phyloP scores from a whole-genome alignment of 495 filamentous ascomycete genomes.

The Mytilinidion resinicola region DNA sequence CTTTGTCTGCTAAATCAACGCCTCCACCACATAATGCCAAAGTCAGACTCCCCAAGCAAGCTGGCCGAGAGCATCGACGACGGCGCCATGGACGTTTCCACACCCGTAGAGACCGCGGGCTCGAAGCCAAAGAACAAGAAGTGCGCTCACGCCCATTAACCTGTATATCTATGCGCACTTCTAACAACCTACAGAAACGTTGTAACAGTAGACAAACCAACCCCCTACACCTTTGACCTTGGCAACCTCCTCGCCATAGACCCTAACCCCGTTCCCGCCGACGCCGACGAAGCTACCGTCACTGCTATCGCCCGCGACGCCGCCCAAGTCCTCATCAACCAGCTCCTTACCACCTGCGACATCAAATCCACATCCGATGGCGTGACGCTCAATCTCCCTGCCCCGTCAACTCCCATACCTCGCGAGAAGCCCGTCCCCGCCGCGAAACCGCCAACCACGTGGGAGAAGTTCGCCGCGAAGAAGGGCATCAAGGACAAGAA shows the following conservation, averaged over 20 bases:
- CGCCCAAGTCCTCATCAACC: slow-evolving; percentile 81
- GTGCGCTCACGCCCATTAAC: too few relatives aligned
- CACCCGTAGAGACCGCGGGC: not conserved
- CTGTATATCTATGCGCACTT: not conserved
- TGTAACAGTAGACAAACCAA: slow-evolving; percentile 71
- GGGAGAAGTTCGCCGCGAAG: slow-evolving; percentile 91
- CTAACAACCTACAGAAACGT: slow-evolving; percentile 31
- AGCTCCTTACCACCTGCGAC: slow-evolving; percentile 79
- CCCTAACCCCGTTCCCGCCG: slow-evolving; percentile 66
- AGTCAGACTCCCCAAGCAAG: not conserved
- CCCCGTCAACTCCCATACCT: slow-evolving; percentile 60
- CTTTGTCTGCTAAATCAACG: too few relatives aligned
- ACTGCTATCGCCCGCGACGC: slow-evolving; percentile 70
- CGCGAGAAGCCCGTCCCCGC: slow-evolving; percentile 85
- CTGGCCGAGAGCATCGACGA: not conserved
- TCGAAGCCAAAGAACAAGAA: too few relatives aligned
- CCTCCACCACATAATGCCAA: too few relatives aligned
- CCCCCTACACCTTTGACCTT: slow-evolving; percentile 86
- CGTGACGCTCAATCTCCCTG: slow-evolving; percentile 69
- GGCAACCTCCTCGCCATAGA: slow-evolving; percentile 77
- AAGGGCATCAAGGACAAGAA: slow-evolving; percentile 86
- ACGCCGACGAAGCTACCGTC: slow-evolving; percentile 49
- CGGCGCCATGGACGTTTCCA: slow-evolving; percentile 6
- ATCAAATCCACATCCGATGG: slow-evolving; percentile 55
- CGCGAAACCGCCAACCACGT: slow-evolving; percentile 77